A percentile compares a stretch with the other conserved stretches of the same genome.
Evolutionary conservation across 768 basidiomycete genomes (phyloP).

Genomic region (Trametes meyenii): DNA sequence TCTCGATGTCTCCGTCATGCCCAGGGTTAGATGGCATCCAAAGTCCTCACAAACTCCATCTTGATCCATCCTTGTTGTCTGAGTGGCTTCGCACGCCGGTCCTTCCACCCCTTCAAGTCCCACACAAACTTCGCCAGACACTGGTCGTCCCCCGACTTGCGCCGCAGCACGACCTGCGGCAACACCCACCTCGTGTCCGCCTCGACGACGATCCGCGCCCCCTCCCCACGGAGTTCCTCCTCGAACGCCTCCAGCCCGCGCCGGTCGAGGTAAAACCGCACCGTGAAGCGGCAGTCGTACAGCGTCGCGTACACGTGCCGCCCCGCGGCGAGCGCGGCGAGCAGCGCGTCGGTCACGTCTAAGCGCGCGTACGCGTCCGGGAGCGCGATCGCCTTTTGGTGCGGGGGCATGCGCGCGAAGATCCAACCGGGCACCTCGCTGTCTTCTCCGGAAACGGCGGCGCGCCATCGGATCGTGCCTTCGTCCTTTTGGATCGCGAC

Average conservation of each 20-base stretch:
- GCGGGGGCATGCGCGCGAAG: slow-evolving; percentile 58
- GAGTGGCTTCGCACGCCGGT: neutral
- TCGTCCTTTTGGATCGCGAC: slow-evolving; percentile 38
- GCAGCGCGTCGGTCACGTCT: slow-evolving; percentile 45
- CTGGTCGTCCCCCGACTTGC: neutral
- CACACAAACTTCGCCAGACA: slow-evolving; percentile 11
- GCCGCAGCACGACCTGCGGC: slow-evolving; percentile 45
- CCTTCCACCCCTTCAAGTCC: neutral
- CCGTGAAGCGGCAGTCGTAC: slow-evolving; percentile 67
- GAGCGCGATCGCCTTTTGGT: slow-evolving; percentile 26
- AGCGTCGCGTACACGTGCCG: slow-evolving; percentile 41
- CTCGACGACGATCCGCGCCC: slow-evolving; percentile 37
- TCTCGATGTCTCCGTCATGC: neutral
- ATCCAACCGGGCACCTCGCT: slow-evolving; percentile 49
- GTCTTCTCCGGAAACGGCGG: slow-evolving; percentile 19
- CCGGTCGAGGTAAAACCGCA: slow-evolving; percentile 46
- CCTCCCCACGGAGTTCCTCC: slow-evolving; percentile 29
- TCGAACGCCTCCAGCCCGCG: slow-evolving; percentile 45
- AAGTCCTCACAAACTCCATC: slow-evolving; percentile 22
- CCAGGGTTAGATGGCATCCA: slow-evolving; percentile 3
- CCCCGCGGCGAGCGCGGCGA: slow-evolving; percentile 19
- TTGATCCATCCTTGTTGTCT: slow-evolving; percentile 9
- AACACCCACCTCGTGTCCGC: slow-evolving; percentile 49
- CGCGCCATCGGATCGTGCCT: neutral
- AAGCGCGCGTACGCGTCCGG: slow-evolving; percentile 33